These are phyloP conservation scores for Sclerotinia borealis DNA, from an alignment of 2,329 filamentous ascomycete genomes.

Conservation along the genomic window DNA sequence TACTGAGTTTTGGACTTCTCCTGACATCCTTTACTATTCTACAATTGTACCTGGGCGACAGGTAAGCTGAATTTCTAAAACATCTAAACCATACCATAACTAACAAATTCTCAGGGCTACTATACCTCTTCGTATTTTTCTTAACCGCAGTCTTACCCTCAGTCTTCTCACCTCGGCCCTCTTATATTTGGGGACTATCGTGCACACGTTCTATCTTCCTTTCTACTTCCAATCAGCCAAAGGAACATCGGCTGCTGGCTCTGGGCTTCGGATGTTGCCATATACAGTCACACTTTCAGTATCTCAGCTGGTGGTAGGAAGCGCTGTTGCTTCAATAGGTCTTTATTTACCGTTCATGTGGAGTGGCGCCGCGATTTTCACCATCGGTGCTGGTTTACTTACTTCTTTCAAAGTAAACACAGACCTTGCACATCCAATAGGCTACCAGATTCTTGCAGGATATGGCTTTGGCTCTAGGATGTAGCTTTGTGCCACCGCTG, in stretches of 20 bases:
- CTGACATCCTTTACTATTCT: slow-evolving; percentile 32
- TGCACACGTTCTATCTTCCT: slow-evolving; percentile 22
- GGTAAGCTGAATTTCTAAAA: slow-evolving; percentile 31
- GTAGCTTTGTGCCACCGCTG: slow-evolving; percentile 39
- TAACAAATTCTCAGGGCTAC: slow-evolving; percentile 28
- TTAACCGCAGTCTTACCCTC: slow-evolving; percentile 28
- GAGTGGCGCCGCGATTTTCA: slow-evolving; percentile 23
- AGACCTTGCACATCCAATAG: slow-evolving; percentile 40
- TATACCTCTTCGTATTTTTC: slow-evolving; percentile 34
- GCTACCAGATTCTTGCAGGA: slow-evolving; percentile 50
- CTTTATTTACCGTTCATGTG: slow-evolving; percentile 33
- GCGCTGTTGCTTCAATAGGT: slow-evolving; percentile 25
- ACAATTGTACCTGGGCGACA: slow-evolving; percentile 37
- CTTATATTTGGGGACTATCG: slow-evolving; percentile 4
- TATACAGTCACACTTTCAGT: slow-evolving; percentile 10
- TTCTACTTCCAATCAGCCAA: slow-evolving; percentile 32
- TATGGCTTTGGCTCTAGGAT: slow-evolving; percentile 51
- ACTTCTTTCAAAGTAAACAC: slow-evolving; percentile 39
- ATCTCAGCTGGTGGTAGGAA: slow-evolving; percentile 5
- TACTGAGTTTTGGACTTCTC: slow-evolving; percentile 32
- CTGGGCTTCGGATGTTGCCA: slow-evolving; percentile 26
- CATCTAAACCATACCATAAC: neutral
- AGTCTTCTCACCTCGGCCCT: neutral
- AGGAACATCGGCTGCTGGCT: slow-evolving; percentile 16
- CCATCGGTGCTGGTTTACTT: slow-evolving; percentile 45